A percentile compares a stretch with the other conserved stretches of the same genome.
These are phyloP conservation scores for Tanacetum coccineum DNA, from an alignment of 129 eudicot species.

Conservation along the genomic window DNA sequence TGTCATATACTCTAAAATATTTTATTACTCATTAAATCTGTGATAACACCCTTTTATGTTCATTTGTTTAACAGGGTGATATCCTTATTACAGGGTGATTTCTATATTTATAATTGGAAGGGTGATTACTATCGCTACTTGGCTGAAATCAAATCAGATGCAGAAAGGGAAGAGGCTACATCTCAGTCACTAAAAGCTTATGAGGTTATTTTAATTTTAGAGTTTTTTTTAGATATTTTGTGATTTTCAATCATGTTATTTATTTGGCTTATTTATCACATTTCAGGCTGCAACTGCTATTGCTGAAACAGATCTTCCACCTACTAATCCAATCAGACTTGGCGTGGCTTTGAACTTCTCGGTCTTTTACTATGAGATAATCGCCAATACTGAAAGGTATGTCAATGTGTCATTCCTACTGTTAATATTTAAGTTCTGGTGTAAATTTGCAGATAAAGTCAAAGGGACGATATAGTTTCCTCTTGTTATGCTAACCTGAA, in stretches of 20 bases:
- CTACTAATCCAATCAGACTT: conserved; percentile 63
- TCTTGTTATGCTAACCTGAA: too few species aligned
- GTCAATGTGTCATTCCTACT: too few species aligned
- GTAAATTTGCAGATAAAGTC: too few species aligned
- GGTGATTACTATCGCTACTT: conserved; percentile 58
- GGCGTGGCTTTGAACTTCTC: conserved; percentile 74
- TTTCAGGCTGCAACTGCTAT: conserved; percentile 59
- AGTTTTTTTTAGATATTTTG: not conserved
- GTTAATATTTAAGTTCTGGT: too few species aligned
- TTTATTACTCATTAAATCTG: too few species aligned
- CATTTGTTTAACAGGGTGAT: not conserved
- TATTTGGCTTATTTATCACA: too few species aligned
- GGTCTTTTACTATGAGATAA: conserved; percentile 42
- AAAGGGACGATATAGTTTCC: too few species aligned
- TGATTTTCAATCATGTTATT: not conserved
- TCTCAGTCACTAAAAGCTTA: conserved; percentile 54
- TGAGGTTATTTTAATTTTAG: conserved; percentile 32
- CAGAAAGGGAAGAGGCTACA: conserved; percentile 44
- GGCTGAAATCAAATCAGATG: conserved; percentile 45
- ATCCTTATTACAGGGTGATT: too few species aligned
- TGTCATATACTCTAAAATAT: too few species aligned
- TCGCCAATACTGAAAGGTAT: too few species aligned
- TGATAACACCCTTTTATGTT: too few species aligned
- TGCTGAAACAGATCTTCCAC: conserved; percentile 52
- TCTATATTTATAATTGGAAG: too few species aligned